Conservation (phyloP, 139 green algal species). For the Micractinium sp. region DNA sequence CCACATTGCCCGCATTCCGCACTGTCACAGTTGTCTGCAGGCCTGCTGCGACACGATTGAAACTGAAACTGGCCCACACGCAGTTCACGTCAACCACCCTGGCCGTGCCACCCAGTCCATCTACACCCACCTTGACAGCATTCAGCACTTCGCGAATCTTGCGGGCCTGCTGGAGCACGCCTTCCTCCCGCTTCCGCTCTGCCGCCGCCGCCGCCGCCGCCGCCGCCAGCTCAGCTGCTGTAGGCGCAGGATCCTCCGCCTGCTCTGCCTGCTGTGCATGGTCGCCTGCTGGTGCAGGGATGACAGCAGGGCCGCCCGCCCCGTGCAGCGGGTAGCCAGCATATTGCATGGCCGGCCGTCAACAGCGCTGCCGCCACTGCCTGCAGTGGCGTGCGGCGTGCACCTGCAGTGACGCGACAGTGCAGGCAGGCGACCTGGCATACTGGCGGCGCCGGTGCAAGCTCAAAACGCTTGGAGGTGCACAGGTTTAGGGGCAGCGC, state of each 20-base stretch:
- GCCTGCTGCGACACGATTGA: no score
- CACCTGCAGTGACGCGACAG: no score
- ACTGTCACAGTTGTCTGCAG: background rate
- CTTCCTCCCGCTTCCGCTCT: slow-evolving; percentile 18
- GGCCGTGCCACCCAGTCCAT: background rate
- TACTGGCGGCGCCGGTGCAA: no score
- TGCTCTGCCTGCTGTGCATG: background rate
- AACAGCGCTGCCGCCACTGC: background rate
- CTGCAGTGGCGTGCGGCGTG: no score
- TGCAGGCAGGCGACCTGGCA: background rate
- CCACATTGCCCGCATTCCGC: background rate
- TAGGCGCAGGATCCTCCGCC: background rate
- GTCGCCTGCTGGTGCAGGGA: background rate
- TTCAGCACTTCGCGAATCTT: background rate
- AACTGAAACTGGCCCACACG: background rate
- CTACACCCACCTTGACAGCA: background rate
- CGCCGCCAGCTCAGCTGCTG: background rate
- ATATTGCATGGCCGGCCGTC: background rate
- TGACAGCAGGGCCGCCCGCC: no score
- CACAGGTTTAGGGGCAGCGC: no score
- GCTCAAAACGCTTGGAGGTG: no score
- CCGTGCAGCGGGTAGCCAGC: no score
- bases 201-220: background rate
- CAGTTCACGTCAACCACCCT: background rate
- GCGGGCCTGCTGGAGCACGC: background rate